Evolutionary conservation across 257 asterid species (phyloP).

Genomic region (Paulownia fortunei): DNA sequence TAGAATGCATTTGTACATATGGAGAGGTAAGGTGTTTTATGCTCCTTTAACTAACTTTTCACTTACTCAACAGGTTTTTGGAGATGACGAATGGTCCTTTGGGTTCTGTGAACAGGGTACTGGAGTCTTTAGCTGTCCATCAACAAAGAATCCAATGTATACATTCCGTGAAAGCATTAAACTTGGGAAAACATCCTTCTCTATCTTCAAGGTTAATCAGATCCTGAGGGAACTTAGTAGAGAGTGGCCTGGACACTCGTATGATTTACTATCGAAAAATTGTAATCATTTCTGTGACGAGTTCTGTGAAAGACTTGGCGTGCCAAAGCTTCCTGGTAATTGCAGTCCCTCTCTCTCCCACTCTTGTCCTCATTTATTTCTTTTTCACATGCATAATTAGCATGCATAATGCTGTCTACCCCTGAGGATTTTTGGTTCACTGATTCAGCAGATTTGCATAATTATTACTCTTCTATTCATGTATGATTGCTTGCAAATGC

Average conservation of each 20-base stretch:
- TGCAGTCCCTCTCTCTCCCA: slow-evolving; percentile 15
- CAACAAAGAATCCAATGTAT: slow-evolving; percentile 93
- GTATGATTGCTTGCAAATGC: slow-evolving; percentile 4
- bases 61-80: slow-evolving; percentile 56
- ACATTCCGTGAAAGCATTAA: slow-evolving; percentile 78
- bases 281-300: slow-evolving; percentile 98
- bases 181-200: slow-evolving; percentile 74
- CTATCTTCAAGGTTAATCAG: slow-evolving; percentile 80
- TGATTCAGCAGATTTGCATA: slow-evolving; percentile 6
- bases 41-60: slow-evolving; percentile 16
- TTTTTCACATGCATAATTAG: background rate
- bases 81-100: slow-evolving; percentile 97
- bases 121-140: slow-evolving; percentile 93
- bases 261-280: slow-evolving; percentile 87
- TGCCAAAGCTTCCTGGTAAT: slow-evolving; percentile 96
- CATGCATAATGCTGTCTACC: background rate
- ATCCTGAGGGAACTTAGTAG: slow-evolving; percentile 92
- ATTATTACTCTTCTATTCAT: background rate
- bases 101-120: slow-evolving; percentile 97
- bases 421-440: background rate
- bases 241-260: slow-evolving; percentile 97
- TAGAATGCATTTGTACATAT: background rate
- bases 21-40: background rate
- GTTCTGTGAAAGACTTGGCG: slow-evolving; percentile 89
- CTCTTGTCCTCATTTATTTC: background rate